Conservation (phyloP, 805 yeast species). For the Clavispora carvajalis region DNA sequence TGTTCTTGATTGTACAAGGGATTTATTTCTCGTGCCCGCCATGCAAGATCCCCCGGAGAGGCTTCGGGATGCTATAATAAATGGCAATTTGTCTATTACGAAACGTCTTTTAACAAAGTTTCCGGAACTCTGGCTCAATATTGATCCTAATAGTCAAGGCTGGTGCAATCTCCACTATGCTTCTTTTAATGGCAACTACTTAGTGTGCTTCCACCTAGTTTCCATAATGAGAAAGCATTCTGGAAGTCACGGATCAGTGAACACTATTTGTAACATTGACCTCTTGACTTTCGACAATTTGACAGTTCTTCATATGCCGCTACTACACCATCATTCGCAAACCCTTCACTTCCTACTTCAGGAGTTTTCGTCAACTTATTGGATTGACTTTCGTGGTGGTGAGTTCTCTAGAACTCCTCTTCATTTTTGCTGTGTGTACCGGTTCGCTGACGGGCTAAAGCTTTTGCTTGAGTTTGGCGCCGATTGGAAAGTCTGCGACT, state of each 20-base stretch:
- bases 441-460: slow-evolving; percentile 58
- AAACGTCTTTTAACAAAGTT: slow-evolving; percentile 59
- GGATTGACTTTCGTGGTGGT: slow-evolving; percentile 54
- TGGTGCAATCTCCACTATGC: slow-evolving; percentile 86
- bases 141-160: slow-evolving; percentile 60
- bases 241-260: neutral
- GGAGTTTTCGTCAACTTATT: slow-evolving; percentile 34
- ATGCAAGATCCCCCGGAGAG: slow-evolving; percentile 63
- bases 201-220: slow-evolving; percentile 57
- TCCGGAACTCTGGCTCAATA: slow-evolving; percentile 65
- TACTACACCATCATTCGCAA: slow-evolving; percentile 54
- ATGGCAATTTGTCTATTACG: slow-evolving; percentile 60
- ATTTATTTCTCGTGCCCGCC: neutral
- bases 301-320: slow-evolving; percentile 69
- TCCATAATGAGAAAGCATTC: slow-evolving; percentile 29
- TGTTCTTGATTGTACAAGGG: neutral
- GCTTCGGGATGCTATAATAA: slow-evolving; percentile 61
- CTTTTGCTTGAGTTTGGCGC: slow-evolving; percentile 72
- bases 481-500: slow-evolving; percentile 25
- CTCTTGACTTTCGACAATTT: slow-evolving; percentile 48
- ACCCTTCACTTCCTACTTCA: slow-evolving; percentile 66
- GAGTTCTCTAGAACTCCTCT: slow-evolving; percentile 50
- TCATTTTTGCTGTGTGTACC: slow-evolving; percentile 61
- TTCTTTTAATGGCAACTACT: slow-evolving; percentile 64
- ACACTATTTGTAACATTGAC: slow-evolving; percentile 18